Evolutionary conservation across 495 filamentous ascomycete genomes (phyloP), one percentile per base, ranked within the genome.

Genomic region (Podospora pseudopauciseta): DNA sequence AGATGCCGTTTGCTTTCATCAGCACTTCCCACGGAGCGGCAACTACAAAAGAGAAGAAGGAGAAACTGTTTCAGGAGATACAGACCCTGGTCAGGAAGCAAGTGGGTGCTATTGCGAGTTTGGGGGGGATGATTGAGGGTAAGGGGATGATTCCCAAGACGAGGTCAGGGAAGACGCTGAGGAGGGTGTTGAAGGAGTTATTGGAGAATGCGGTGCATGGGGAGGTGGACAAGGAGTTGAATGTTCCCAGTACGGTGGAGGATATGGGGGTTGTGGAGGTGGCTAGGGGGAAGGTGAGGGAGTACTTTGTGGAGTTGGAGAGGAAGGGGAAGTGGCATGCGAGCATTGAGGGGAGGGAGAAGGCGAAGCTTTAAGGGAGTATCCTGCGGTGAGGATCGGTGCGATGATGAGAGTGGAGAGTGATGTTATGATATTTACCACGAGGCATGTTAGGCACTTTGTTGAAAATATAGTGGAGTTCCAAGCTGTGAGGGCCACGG

Each of bases 91-190:
- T 97, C 5, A 87, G 92, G n/a, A 84, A 84, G 32, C 91, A 95
- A 74, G 95, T 97, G 44, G 94, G 94, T 16, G 87, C 91, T 9
- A 97, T 97, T 67, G 94, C 94, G 0, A 86, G 85, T 2, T 80
- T 97, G 0, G 92, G 92, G 20, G 93, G 93, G 2, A 89, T 97
- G 71, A 92, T 97, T 34, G 87, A 90, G 69, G 91, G 92, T 7
- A 86, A 87, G 55, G 91, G 90, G n/a, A 93, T 96, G 86, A 96
- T 97, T 63, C 93, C 94, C 6, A 94, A 93, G 81, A 97, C 93
- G 32, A 79, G 94, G 26, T 91, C 88, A 28, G 94, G 94, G 4
- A 97, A 97, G 85, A 96, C 91, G 30, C 73, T 97, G 67, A 81
- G 94, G 16, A 82, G 94, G 65, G 91, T 95, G 32, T 73, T 97